Evolutionary conservation across 352 stramenopile genomes (phyloP), one percentile per base, ranked within the genome.

Genomic region (Elongisporangium senticosum): DNA sequence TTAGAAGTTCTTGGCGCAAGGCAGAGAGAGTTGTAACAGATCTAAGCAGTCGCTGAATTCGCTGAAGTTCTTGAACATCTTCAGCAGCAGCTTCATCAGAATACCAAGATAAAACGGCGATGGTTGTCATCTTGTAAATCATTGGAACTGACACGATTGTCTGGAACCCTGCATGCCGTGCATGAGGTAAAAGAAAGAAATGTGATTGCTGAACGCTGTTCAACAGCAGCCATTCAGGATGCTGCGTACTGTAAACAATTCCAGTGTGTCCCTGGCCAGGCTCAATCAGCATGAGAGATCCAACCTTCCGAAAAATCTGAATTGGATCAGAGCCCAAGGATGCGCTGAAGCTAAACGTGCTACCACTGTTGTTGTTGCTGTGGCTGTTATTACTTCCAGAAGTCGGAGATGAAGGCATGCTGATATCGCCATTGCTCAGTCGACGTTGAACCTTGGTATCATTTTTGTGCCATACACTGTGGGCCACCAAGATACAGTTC

Each of bases 71-170:
- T 21, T 75, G 68, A 20, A 62, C 49, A 24, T 90, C 75, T 76
- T 93, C 82, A 1, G 51, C 26, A 39, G 86, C 62, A 8, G 68
- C 56, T 11, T 80, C 71, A 28, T 82, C 65, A 2, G 80, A 86
- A 48, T 90, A 93, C 83, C 81, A 93, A 7, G 81, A 90, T n/a
- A 93, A 51, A 15, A 93, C 81, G 7, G 83, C 83, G 33, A 93
- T 72, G 0, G 83, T 83, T 22, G 81, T 86, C 72, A 93, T 83
- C 59, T 91, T 93, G 62, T 79, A 87, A 47, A 93, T 81, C 83
- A 93, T 91, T 0, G 83, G 83, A 4, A 86, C 77, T 4, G 81
- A 89, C 15, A 93, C 68, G 7, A 89, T 61, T 0, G 80, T 88
- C 49, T 88, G 75, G 15, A 93, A 64, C 1, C 78, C 77, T 14